Evolutionary conservation across 805 yeast genomes (phyloP), one percentile per base, ranked within the genome.

Genomic region (Kurtzmaniella fragi): DNA sequence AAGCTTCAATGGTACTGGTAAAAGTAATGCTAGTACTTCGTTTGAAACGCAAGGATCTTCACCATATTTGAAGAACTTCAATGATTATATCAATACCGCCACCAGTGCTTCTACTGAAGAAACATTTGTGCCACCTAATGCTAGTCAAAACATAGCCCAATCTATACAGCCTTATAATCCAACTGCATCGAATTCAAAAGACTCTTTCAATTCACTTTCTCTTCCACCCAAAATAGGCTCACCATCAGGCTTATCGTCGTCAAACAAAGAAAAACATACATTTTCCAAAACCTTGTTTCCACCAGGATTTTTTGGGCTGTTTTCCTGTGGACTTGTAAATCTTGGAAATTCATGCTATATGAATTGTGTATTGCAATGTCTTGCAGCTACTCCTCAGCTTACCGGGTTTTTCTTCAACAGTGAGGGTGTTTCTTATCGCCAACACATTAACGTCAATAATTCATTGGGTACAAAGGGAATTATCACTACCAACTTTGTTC

Each of bases 271-370:
- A n/a, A n/a, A n/a, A n/a, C n/a, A n/a, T 20, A 5, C 25, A 20
- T 8, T 8, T 20, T 20, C 25, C 7, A 32, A 12, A 15, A 16
- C 14, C 23, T 13, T 32, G 25, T 44, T 38, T 33, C 46, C 53
- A 9, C 36, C 41, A 1, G 43, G 42, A 27, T 52, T 58, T 39
- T 43, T 58, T n/a, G 53, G 53, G 30, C 53, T 67, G 41, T 72
- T 80, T 37, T 66, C 78, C 14, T 79, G 89, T 0, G 97, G 98
- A 0, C 66, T 90, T 5, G 67, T 71, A 11, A 90, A 90, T 56
- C 65, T 90, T 44, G 96, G 96, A 2, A 91, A 91, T 52, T 84
- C 95, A 0, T 90, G 97, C 58, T 90, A 90, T 59, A 84, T 90
- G 89, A 90, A 90, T 61, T 84, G 95, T 48, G 72, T 84, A 3